Evolutionary conservation across 2,329 filamentous ascomycete genomes (phyloP).

Genomic region (Penicillium aurantiogriseum): DNA sequence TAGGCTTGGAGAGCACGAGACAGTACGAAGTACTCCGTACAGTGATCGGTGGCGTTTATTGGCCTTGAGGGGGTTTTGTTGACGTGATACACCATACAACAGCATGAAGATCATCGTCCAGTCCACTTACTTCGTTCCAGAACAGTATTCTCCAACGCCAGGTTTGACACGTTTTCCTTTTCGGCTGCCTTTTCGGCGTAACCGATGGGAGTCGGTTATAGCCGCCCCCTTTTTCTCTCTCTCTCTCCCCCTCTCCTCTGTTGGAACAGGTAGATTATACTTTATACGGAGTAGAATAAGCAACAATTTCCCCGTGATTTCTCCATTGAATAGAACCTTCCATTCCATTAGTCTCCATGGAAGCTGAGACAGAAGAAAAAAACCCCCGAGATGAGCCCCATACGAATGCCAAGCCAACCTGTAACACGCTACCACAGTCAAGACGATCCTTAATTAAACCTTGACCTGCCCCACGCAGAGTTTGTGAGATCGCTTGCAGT

Average conservation of each 20-base stretch:
- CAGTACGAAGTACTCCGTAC: neutral
- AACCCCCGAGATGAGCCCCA: constrained; percentile 19
- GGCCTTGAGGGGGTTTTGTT: constrained; percentile 8
- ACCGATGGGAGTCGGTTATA: constrained; percentile 3
- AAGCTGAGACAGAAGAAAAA: constrained; percentile 13
- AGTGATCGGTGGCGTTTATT: constrained; percentile 10
- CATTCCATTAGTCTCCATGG: neutral
- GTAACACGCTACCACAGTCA: constrained; percentile 33
- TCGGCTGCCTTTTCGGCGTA: neutral
- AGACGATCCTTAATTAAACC: constrained; percentile 43
- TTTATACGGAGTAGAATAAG: neutral
- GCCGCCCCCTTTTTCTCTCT: constrained; percentile 7
- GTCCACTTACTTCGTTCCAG: neutral
- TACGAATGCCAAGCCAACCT: constrained; percentile 27
- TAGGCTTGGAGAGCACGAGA: neutral
- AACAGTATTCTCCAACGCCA: constrained; percentile 1
- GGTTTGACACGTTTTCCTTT: constrained; percentile 12
- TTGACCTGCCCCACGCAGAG: constrained; percentile 25
- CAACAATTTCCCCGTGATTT: constrained; percentile 9
- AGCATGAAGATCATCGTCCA: constrained; percentile 14
- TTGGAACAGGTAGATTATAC: neutral
- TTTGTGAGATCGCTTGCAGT: constrained; percentile 16
- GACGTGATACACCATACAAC: constrained; percentile 8
- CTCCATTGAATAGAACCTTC: neutral
- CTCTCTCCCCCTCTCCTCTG: neutral